phyloP scores from a whole-genome alignment of 257 asterid genomes.

The Buddleja alternifolia region DNA sequence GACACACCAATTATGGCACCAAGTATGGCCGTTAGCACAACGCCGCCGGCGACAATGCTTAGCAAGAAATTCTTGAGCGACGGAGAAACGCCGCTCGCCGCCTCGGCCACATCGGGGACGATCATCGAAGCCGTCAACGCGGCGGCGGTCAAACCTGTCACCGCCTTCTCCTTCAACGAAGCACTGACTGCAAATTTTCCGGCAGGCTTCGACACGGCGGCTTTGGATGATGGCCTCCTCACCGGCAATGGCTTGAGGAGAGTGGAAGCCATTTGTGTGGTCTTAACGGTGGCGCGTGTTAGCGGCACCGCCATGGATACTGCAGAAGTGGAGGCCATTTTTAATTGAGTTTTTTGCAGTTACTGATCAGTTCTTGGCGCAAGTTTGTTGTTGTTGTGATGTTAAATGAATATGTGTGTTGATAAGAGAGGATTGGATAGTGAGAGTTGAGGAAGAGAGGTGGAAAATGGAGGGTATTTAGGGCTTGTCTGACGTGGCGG shows the following conservation, averaged over 20 bases:
- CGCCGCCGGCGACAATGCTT: constrained; percentile 68
- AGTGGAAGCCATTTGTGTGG: constrained; percentile 1
- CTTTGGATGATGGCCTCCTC: constrained; percentile 23
- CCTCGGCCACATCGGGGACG: constrained; percentile 65
- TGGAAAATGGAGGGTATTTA: constrained; percentile 27
- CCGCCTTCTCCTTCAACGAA: constrained; percentile 63
- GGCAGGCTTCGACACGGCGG: constrained; percentile 28
- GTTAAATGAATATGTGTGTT: not conserved
- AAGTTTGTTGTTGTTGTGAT: not conserved
- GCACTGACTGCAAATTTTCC: constrained; percentile 55
- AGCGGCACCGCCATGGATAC: constrained; percentile 54
- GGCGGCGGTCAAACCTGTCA: constrained; percentile 63
- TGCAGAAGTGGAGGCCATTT: constrained; percentile 60
- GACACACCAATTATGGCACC: constrained; percentile 65
- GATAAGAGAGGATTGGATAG: not conserved
- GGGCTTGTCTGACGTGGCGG: constrained; percentile 46
- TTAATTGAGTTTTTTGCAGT: not conserved
- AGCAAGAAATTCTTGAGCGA: constrained; percentile 76
- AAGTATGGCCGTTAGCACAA: constrained; percentile 44
- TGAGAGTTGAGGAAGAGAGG: constrained; percentile 12
- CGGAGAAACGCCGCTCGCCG: constrained; percentile 53
- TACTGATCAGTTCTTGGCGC: not conserved
- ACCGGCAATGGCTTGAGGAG: constrained; percentile 56
- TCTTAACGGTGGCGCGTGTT: constrained; percentile 35
- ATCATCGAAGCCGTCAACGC: constrained; percentile 62